phyloP scores from a whole-genome alignment of 495 filamentous ascomycete species.

The Penicillium cinerascens region DNA sequence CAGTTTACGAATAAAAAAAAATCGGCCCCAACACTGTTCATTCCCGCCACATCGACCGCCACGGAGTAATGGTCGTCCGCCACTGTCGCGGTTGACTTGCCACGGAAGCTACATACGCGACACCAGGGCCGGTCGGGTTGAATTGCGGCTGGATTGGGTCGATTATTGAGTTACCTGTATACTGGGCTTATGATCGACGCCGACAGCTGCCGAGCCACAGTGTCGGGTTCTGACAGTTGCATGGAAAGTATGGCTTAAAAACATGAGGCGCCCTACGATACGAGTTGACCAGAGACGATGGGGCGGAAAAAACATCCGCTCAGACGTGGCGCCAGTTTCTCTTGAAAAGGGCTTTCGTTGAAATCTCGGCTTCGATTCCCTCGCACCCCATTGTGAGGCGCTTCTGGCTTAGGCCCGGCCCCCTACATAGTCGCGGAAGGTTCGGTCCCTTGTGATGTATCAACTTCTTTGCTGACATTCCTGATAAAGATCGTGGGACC shows the following conservation, averaged over 20 bases:
- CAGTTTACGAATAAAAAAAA: background rate
- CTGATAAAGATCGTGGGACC: background rate
- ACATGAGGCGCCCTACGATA: background rate
- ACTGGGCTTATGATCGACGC: constrained; percentile 23
- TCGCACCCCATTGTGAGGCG: background rate
- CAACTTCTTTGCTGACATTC: background rate
- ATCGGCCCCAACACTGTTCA: background rate
- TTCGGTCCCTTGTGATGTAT: background rate
- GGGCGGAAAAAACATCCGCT: constrained; percentile 9
- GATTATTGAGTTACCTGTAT: background rate
- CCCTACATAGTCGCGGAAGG: background rate
- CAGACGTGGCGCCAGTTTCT: background rate
- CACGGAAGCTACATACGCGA: background rate
- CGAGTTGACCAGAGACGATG: background rate
- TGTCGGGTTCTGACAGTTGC: constrained; percentile 35
- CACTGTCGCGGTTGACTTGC: background rate
- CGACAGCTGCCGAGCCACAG: constrained; percentile 29
- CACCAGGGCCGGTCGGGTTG: background rate
- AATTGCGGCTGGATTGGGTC: constrained; percentile 11
- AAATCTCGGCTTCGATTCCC: background rate
- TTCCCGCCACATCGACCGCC: constrained; percentile 3
- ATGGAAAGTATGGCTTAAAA: constrained; percentile 7
- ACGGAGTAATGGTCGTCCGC: constrained; percentile 1
- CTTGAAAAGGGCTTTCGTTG: background rate
- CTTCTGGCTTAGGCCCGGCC: background rate